These are phyloP conservation scores for Kondoa subrosea DNA, from an alignment of 768 basidiomycete species.

Conservation along the genomic window DNA sequence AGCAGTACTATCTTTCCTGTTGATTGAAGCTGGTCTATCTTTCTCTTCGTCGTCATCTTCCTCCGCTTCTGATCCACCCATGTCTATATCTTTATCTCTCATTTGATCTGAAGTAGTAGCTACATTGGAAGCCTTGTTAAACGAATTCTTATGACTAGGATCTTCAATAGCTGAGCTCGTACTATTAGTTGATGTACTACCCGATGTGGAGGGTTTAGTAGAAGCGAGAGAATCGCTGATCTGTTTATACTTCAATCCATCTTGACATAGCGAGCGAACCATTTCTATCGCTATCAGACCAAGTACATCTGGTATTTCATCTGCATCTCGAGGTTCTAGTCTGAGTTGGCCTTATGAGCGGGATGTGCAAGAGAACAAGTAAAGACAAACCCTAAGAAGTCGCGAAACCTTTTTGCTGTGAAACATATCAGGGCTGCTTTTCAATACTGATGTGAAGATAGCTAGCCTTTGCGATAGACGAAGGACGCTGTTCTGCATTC, in stretches of 20 bases:
- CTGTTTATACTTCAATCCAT: neutral
- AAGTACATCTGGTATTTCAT: neutral
- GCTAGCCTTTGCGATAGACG: neutral
- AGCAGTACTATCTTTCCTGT: no score
- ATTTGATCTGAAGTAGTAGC: no score
- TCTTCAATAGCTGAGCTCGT: no score
- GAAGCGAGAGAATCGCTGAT: neutral
- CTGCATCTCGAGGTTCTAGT: neutral
- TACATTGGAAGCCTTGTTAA: no score
- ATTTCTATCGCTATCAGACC: neutral
- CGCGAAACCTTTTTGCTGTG: constrained; percentile 1
- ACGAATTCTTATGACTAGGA: no score
- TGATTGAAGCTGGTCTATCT: no score
- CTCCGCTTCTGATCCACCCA: no score
- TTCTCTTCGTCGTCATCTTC: no score
- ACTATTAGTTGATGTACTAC: neutral
- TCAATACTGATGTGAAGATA: neutral
- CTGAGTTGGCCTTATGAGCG: no score
- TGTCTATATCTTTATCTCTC: no score
- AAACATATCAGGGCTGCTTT: neutral
- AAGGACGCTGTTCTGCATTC: neutral
- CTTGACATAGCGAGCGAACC: neutral
- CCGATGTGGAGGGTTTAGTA: neutral
- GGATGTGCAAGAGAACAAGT: neutral
- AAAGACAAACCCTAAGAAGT: neutral